Base-by-base conservation (phyloP, 1,284 basidiomycete genomes). In the Phellopilus nigrolimitatus region DNA sequence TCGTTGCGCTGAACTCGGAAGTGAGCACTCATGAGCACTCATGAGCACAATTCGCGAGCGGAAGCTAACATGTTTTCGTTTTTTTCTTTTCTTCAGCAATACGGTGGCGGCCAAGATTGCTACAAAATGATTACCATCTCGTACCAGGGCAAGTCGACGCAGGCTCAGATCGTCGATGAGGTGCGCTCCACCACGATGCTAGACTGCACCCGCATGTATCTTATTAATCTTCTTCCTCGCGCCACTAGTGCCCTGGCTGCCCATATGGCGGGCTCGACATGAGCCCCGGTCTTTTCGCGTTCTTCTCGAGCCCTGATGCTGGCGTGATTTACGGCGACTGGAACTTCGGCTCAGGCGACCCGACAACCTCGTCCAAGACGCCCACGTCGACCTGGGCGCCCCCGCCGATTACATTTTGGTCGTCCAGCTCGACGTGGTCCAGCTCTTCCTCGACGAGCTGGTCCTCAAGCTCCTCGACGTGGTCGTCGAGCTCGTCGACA, bases 101-200 rank as follows among this genome's bases (percentile, higher is more conserved):
- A 62, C 56, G 62, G 60, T 46, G 60, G 58, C 28, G 74, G 73
- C 31, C 59, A 68, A 9, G 66, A 77, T 56, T 86, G 84, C 62
- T 75, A 72, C 59, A 65, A 78, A 58, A 66, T 60, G 47, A 73
- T 86, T 57, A 76, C 76, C 38, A 79, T 86, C 56, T 68, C 68
- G 10, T 71, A 76, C 65, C 63, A 73, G 46, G 82, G 80, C 38
- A 79, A 77, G 66, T 70, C 73, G 1, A 63, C 71, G 6, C 66
- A 67, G 37, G 84, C 82, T 1, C 70, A 71, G 39, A 74, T 87
- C 50, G 68, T 66, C 24, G 84, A 86, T 63, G 65, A 71, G 64
- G 75, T 69, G 58, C 53, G 66, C 51, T 56, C n/a, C 24, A 12
- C n/a, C 19, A 13, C 17, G 31, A 36, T 17, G 9, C 19, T 36